These are phyloP conservation scores for Dimargaris cristalligena DNA, from an alignment of 192 early-diverging fungal species.

Conservation along the genomic window DNA sequence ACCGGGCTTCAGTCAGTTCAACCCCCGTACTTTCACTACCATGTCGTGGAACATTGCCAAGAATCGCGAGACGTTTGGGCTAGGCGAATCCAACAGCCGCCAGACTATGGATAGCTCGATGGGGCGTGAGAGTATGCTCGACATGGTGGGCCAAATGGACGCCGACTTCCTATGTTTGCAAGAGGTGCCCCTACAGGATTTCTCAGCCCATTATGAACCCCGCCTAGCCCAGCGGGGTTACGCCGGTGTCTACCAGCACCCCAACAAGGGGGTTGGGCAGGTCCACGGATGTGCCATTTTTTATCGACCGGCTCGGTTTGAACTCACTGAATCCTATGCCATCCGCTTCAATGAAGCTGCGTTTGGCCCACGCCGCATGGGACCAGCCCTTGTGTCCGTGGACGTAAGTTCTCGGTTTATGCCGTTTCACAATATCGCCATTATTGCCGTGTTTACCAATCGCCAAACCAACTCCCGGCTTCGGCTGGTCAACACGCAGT, in stretches of 20 bases:
- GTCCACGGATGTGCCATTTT: conserved; percentile 5
- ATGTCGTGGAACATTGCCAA: conserved; percentile 6
- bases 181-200: conserved; percentile 6
- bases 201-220: conserved; percentile 6
- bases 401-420: neutral
- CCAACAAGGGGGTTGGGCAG: neutral
- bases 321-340: conserved; percentile 10
- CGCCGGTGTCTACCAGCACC: conserved; percentile 9
- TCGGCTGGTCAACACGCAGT: conserved; percentile 5
- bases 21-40: conserved; percentile 7
- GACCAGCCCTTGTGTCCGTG: neutral
- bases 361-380: neutral
- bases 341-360: conserved; percentile 8
- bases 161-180: conserved; percentile 6
- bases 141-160: conserved; percentile 6
- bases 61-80: neutral
- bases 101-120: neutral
- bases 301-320: conserved; percentile 3
- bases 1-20: conserved; percentile 2
- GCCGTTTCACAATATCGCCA: conserved; percentile 5
- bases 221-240: conserved; percentile 5
- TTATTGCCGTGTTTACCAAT: conserved; percentile 4
- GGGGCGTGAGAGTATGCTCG: neutral
- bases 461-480: conserved; percentile 5
- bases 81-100: no score